Evolutionary conservation across 441 rosid genomes (phyloP), one percentile per base, ranked within the genome.

Genomic region (Erodium moschatum): DNA sequence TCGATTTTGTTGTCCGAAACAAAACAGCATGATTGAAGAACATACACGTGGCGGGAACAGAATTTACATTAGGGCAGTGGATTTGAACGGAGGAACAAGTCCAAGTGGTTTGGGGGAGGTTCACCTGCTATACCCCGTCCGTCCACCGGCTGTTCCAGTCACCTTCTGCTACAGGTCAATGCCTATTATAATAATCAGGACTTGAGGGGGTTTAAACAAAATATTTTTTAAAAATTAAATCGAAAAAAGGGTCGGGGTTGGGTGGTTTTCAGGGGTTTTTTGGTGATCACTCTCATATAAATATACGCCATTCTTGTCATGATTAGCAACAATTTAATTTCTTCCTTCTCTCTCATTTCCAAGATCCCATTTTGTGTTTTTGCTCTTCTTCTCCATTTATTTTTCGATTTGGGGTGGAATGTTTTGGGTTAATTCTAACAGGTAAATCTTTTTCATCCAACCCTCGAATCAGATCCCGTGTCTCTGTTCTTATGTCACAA

Each of bases 191-290:
- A 48, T 31, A n/a, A 44, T 2, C 65, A 67, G 63, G 40, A 64
- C 68, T 66, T 3, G 56, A 42, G 75, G 75, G 38, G 75, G 76
- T 70, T 73, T 50, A 76, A 65, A 46, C 40, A 46, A 79, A 67
- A 19, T 19, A 58, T 18, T 33, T 4, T 52, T n/a, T 9, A 9
- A 24, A 60, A 7, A 20, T 9, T 58, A 19, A 56, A 56, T 58
- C 16, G 29, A 24, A 60, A 60, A 60, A 24, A 33, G 21, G 64
- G 64, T 21, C 19, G 20, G 5, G 54, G 64, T 73, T 60, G 33
- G 72, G 74, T 77, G 77, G 79, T 76, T 77, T 80, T 77, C 76
- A 69, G 67, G 80, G 74, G 81, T 76, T 64, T 79, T 81, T 79
- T 72, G 79, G 69, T 70, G 75, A 73, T 79, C 80, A 67, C 74